Evolutionary conservation across 2,329 filamentous ascomycete species (phyloP), one percentile per base, ranked within the genome.

Genomic region (Diaporthe destruens): DNA sequence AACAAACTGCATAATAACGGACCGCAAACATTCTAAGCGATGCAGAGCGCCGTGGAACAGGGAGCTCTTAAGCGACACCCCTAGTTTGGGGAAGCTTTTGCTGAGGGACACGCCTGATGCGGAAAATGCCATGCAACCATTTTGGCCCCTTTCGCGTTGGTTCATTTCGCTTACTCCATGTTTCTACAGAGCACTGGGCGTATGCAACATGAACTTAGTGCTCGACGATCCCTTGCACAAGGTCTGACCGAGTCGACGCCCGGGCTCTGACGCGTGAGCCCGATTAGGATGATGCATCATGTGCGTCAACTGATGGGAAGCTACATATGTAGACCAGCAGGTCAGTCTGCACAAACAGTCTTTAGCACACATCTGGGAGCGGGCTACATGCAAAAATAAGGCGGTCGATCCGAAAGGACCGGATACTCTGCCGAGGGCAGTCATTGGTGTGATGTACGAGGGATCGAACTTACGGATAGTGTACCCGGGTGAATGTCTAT

Each of bases 161-260:
- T 7, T 51, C 29, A 65, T 51, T 20, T 65, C 44, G 44, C 29
- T 65, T 65, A 36, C 49, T 25, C 29, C n/a, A n/a, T n/a, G n/a
- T n/a, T n/a, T n/a, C 44, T 66, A 3, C n/a, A 8, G 12, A 12
- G 44, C 0, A 8, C 12, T 3, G 20, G 29, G n/a, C 14, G 20
- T 39, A 39, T 39, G 36, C 36, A 12, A 12, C 36, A 39, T 14
- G 36, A 39, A 39, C 36, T 39, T 39, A 39, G 36, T 14, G 11
- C 29, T 53, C 61, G 14, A 25, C 11, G 29, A 65, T 51, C 47
- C 20, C 20, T 23, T 8, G 61, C 20, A 47, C 16, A 11, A 63
- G 39, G 9, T 18, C 12, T 65, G 29, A 36, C 29, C 61, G 61
- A 65, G 44, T 23, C 7, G 44, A 32, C n/a, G n/a, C n/a, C n/a